These are phyloP conservation scores for Coemansia sp. DNA, from an alignment of 192 early-diverging fungal genomes.

Conservation along the genomic window DNA sequence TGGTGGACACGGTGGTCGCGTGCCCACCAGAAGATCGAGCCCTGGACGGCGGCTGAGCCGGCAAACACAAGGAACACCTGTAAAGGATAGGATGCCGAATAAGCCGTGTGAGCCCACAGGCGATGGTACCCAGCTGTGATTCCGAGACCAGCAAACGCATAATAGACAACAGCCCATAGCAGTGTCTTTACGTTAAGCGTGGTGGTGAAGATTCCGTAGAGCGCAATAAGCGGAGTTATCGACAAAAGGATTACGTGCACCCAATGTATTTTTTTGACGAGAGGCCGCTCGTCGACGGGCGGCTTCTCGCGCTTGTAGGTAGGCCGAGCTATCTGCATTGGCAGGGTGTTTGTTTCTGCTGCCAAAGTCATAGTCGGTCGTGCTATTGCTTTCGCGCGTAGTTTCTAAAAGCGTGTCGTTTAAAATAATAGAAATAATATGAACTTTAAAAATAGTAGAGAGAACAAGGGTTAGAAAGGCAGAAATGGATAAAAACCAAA, in stretches of 20 bases:
- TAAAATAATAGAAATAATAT: background rate
- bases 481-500: background rate
- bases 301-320: conserved; percentile 47
- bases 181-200: conserved; percentile 67
- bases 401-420: background rate
- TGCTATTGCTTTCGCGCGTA: background rate
- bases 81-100: conserved; percentile 63
- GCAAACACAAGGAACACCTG: conserved; percentile 64
- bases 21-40: conserved; percentile 85
- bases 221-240: conserved; percentile 74
- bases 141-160: conserved; percentile 38
- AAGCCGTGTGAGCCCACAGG: conserved; percentile 78
- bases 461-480: no score
- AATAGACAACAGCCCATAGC: conserved; percentile 45
- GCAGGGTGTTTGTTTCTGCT: background rate
- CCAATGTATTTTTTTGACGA: conserved; percentile 64
- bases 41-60: conserved; percentile 74
- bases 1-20: conserved; percentile 87
- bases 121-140: conserved; percentile 78
- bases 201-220: conserved; percentile 78
- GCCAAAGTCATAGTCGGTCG: background rate
- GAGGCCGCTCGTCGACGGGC: conserved; percentile 41
- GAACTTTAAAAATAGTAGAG: no score
- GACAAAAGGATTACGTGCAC: conserved; percentile 64
- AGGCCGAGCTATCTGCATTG: conserved; percentile 62